Conservation (phyloP, 495 filamentous ascomycete genomes). For the Penicillium lividum region DNA sequence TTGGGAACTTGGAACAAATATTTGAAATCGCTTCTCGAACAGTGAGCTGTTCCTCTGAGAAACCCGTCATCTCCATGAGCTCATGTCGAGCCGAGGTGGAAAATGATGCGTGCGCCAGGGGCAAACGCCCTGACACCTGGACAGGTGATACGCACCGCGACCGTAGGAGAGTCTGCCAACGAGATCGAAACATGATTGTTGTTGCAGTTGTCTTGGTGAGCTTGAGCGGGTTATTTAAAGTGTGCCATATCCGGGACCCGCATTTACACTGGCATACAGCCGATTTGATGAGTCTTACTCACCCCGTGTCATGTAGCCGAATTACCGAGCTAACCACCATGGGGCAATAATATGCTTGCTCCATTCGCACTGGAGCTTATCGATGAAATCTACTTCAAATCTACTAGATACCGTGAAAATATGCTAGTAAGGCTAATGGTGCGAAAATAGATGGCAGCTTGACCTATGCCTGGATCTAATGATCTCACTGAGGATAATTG, state of each 20-base stretch:
- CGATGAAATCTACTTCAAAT: too few relatives aligned
- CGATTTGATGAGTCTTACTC: background rate
- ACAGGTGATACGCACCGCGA: slow-evolving; percentile 8
- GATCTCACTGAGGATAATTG: too few relatives aligned
- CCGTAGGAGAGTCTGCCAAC: slow-evolving; percentile 15
- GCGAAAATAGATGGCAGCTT: too few relatives aligned
- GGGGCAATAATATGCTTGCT: too few relatives aligned
- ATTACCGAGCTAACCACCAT: slow-evolving; percentile 17
- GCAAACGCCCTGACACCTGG: background rate
- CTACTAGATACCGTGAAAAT: too few relatives aligned
- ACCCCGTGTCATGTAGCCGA: slow-evolving; percentile 12
- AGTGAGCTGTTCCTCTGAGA: slow-evolving; percentile 68
- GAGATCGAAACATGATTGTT: slow-evolving; percentile 20
- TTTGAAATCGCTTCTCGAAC: slow-evolving; percentile 69
- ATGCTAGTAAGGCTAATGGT: too few relatives aligned
- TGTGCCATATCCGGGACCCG: background rate
- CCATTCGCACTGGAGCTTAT: too few relatives aligned
- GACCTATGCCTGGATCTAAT: too few relatives aligned
- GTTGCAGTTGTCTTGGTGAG: background rate
- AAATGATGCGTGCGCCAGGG: slow-evolving; percentile 18
- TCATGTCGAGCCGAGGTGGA: slow-evolving; percentile 32
- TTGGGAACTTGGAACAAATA: slow-evolving; percentile 65
- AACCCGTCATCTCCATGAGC: slow-evolving; percentile 71
- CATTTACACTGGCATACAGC: slow-evolving; percentile 1
- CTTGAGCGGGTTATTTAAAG: background rate